phyloP scores from a whole-genome alignment of 805 yeast genomes.

The Kodamaea laetipori region DNA sequence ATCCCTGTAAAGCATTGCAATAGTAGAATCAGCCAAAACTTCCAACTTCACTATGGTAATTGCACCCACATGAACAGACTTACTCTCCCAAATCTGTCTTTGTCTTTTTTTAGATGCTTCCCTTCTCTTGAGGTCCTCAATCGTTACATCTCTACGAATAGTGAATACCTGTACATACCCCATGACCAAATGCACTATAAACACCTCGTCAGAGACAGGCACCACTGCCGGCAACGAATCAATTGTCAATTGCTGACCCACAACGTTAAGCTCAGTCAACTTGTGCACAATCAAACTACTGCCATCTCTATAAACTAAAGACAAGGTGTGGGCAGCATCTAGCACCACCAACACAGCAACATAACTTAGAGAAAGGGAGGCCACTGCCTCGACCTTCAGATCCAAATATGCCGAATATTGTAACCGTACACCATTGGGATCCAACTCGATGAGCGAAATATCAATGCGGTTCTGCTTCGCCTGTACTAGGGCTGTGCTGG shows the following conservation, averaged over 20 bases:
- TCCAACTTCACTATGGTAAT: constrained; percentile 22
- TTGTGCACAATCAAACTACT: constrained; percentile 6
- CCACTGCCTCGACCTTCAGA: not conserved
- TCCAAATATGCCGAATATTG: constrained; percentile 2
- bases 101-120: not conserved
- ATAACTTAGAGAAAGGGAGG: constrained; percentile 5
- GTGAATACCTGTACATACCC: constrained; percentile 15
- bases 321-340: constrained; percentile 8
- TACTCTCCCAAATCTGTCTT: constrained; percentile 9
- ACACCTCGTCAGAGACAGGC: constrained; percentile 13
- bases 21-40: constrained; percentile 11
- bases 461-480: constrained; percentile 9
- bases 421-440: not conserved
- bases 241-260: constrained; percentile 26
- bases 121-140: constrained; percentile 1
- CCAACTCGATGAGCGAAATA: constrained; percentile 1
- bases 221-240: constrained; percentile 24
- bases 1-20: constrained; percentile 38
- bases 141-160: constrained; percentile 1
- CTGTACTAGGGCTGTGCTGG: constrained; percentile 9
- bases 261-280: constrained; percentile 17
- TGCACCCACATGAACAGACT: constrained; percentile 22
- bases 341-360: constrained; percentile 7
- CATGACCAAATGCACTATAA: constrained; percentile 23
- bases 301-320: constrained; percentile 5